A percentile compares a stretch with the other conserved stretches of the same genome.
These are phyloP conservation scores for Malassezia psittaci DNA, from an alignment of 1,284 basidiomycete species.

Conservation along the genomic window DNA sequence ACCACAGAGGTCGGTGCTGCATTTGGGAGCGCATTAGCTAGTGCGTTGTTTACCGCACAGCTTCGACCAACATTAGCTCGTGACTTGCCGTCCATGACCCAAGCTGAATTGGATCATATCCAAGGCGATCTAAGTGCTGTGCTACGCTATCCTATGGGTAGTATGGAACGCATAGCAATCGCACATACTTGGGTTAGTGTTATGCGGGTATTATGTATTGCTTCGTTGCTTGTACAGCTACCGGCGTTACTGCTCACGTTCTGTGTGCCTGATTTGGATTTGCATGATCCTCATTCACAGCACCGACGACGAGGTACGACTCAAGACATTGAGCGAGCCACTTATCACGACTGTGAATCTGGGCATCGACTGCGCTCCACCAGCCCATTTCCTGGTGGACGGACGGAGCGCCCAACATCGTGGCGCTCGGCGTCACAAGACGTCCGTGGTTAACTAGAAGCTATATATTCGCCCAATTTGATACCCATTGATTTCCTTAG, in stretches of 20 bases:
- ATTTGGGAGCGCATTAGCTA: slow-evolving; percentile 58
- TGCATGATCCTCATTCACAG: slow-evolving; percentile 1
- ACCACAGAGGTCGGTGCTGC: slow-evolving; percentile 68
- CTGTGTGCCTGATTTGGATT: slow-evolving; percentile 26
- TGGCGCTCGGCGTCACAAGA: no score
- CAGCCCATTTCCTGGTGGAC: no score
- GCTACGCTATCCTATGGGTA: slow-evolving; percentile 41
- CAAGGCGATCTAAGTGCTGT: slow-evolving; percentile 43
- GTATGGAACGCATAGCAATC: slow-evolving; percentile 36
- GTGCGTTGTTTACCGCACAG: slow-evolving; percentile 56
- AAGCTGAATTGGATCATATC: slow-evolving; percentile 31
- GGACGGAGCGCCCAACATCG: no score
- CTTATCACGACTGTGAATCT: no score
- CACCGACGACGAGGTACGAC: neutral
- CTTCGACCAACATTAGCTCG: slow-evolving; percentile 57
- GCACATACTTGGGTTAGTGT: slow-evolving; percentile 43
- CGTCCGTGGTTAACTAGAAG: no score
- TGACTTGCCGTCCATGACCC: slow-evolving; percentile 50
- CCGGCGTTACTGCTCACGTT: slow-evolving; percentile 35
- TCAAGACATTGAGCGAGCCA: neutral
- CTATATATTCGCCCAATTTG: no score
- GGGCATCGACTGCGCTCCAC: no score
- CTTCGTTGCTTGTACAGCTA: slow-evolving; percentile 31
- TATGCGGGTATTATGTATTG: slow-evolving; percentile 38
- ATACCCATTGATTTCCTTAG: no score